These are phyloP conservation scores for Stipa capillata DNA, from an alignment of 176 grass and related monocot genomes.

Conservation along the genomic window DNA sequence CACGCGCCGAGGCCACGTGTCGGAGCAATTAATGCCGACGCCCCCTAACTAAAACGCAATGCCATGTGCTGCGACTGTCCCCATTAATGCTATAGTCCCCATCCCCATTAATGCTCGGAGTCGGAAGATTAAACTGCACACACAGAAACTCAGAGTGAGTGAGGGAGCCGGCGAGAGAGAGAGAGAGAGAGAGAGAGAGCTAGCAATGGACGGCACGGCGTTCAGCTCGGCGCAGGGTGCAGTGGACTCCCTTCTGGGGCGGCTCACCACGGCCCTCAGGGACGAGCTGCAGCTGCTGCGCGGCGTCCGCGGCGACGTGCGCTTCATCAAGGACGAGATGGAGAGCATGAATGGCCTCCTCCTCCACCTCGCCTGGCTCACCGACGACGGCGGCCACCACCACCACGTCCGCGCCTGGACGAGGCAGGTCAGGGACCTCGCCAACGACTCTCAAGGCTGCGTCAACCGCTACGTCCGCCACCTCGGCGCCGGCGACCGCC, in stretches of 20 bases:
- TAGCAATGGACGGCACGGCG: too few species aligned
- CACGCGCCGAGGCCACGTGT: too few species aligned
- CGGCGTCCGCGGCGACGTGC: not conserved
- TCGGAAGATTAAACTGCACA: too few species aligned
- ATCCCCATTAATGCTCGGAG: too few species aligned
- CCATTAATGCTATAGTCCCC: too few species aligned
- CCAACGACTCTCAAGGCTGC: not conserved
- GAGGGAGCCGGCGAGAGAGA: too few species aligned
- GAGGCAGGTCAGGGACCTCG: not conserved
- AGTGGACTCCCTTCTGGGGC: not conserved
- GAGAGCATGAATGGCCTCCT: not conserved
- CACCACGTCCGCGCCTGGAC: not conserved
- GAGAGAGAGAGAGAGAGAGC: too few species aligned
- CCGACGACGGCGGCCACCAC: not conserved
- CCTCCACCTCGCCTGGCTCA: not conserved
- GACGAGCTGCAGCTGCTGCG: not conserved
- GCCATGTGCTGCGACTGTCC: too few species aligned
- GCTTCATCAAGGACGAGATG: constrained; percentile 5
- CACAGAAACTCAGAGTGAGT: too few species aligned
- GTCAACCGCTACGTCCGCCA: not conserved
- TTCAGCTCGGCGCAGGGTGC: not conserved
- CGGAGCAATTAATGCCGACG: too few species aligned
- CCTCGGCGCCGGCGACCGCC: not conserved
- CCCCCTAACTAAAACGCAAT: too few species aligned
- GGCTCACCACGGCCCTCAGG: not conserved